Evolutionary conservation across 257 asterid genomes (phyloP), one percentile per base, ranked within the genome.

Genomic region (Fraxinus anomala): DNA sequence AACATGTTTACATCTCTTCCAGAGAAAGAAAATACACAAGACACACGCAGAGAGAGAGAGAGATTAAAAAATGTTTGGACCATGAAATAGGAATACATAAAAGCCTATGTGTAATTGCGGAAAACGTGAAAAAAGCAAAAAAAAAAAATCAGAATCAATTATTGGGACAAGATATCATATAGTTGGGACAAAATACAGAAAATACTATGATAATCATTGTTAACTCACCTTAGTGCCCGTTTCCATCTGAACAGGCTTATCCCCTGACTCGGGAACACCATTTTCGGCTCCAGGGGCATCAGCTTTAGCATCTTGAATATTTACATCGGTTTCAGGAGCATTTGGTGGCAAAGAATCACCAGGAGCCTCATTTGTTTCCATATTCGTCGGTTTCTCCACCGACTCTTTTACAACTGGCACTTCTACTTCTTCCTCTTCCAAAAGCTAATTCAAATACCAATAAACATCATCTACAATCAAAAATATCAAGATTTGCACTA

Each of bases 351-450:
- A 82, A 71, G 72, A 40, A 26, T 59, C 82, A 73, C 75, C 23
- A 30, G 80, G 77, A 56, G 76, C 70, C 24, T 81, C 89, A 68
- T 85, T 85, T 14, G 83, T 83, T 54, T 87, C 91, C 89, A 87
- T 83, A 74, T 77, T 83, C 68, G 82, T 40, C 6, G 85, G 47
- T 67, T 81, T 89, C 65, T 87, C 83, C 3, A 73, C 68, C 31
- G 80, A 74, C 69, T 87, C 88, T 75, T 82, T 84, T 31, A 54
- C 76, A 67, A 83, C 80, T 7, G 86, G 82, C 67, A 85, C 82
- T 73, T 87, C 91, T 24, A 79, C 71, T 76, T 85, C 91, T 40
- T 87, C 90, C 77, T 87, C 91, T 75, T 87, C 91, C 73, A 87
- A 77, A 68, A 87, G 89, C 91, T 87, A 77, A 54, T 81, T 19